Base-by-base conservation (phyloP, 768 basidiomycete species). In the Phylloporus sp. region DNA sequence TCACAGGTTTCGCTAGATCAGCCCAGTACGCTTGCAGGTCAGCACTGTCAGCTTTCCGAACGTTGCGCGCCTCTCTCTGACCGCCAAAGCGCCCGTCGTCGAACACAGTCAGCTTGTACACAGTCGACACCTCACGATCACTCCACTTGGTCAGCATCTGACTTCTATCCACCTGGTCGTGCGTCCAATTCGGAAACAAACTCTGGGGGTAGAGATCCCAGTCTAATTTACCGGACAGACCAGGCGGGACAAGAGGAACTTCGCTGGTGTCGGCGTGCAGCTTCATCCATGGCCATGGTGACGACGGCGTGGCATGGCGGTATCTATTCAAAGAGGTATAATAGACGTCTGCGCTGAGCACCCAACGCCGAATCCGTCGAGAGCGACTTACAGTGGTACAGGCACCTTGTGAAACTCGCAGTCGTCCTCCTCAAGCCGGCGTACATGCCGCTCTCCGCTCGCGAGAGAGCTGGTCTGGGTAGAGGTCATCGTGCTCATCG, bases 101-200 rank as follows among this genome's bases (percentile, higher is more conserved):
- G 12, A 52, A 41, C 5, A 68, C 47, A 15, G 40, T 31, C n/a
- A 64, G 22, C 47, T 47, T 59, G 55, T 64, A 54, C 7, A 70
- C 22, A 5, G 44, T 49, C 7, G 62, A 69, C 22, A 24, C 18
- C 22, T 57, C 45, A n/a, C 26, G 24, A 29, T 56, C 39, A 20
- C 53, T 50, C 22, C 57, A 66, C 38, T 44, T 58, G 6, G 45
- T 55, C 48, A 69, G 39, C 56, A 77, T 73, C 47, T 63, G 60
- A 47, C 73, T 71, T 49, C 64, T 64, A 31, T 46, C 16, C 34
- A 76, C 69, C 50, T 81, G 80, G 6, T 61, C 63, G 6, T 48
- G 58, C 0, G 77, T 80, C 82, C 82, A 82, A 56, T 81, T 84
- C 9, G 71, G 70, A 57, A 78, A 83, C 2, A 75, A 60, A 4